Conservation (phyloP, 352 stramenopile species). For the Thalassiosira pacifica region DNA sequence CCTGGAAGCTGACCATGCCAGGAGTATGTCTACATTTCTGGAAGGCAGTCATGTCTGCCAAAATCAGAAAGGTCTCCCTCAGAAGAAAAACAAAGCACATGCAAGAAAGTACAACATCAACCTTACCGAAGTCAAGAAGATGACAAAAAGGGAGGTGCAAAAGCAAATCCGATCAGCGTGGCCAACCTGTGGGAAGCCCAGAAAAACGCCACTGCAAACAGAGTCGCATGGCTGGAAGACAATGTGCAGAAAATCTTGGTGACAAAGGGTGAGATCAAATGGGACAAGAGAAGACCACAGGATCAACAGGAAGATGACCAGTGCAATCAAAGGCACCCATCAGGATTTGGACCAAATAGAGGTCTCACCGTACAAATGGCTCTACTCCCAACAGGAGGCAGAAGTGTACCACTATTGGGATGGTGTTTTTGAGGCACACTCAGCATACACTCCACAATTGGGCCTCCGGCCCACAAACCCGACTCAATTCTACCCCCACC, state of each 20-base stretch:
- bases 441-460: slow-evolving; percentile 3
- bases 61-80: too few relatives aligned
- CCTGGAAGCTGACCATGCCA: too few relatives aligned
- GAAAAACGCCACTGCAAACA: background rate
- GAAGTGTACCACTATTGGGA: slow-evolving; percentile 6
- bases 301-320: background rate
- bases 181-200: slow-evolving; percentile 3
- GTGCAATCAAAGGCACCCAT: background rate
- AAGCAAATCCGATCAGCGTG: background rate
- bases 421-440: slow-evolving; percentile 18
- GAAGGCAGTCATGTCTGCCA: too few relatives aligned
- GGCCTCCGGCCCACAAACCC: slow-evolving; percentile 2
- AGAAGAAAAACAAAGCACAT: too few relatives aligned
- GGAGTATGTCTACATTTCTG: too few relatives aligned
- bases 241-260: slow-evolving; percentile 17
- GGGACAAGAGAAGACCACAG: background rate
- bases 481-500: slow-evolving; percentile 1
- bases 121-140: background rate
- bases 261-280: slow-evolving; percentile 25
- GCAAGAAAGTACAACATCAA: background rate
- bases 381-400: background rate
- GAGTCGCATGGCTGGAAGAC: background rate
- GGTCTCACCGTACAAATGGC: slow-evolving; percentile 2
- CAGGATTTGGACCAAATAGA: slow-evolving; percentile 5
- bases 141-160: background rate